Evolutionary conservation across 768 basidiomycete species (phyloP).

Genomic region (Stropharia rugosoannulata): DNA sequence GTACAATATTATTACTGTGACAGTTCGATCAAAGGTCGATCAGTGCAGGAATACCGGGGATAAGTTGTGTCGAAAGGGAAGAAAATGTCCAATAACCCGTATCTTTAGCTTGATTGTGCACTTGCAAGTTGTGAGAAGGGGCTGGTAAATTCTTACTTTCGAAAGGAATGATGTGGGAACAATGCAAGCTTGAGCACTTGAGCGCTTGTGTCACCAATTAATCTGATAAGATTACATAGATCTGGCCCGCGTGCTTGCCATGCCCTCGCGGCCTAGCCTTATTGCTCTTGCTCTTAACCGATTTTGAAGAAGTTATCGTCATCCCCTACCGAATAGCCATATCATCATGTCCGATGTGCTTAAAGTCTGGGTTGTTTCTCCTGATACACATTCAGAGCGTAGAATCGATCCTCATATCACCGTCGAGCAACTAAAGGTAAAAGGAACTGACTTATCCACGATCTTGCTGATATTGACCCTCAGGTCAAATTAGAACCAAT

Average conservation of each 20-base stretch:
- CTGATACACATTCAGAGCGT: conserved; percentile 89
- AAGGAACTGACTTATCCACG: conserved; percentile 5
- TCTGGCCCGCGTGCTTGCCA: background rate
- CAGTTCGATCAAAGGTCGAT: too few relatives aligned
- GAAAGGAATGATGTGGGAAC: too few relatives aligned
- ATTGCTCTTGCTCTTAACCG: background rate
- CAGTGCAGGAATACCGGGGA: too few relatives aligned
- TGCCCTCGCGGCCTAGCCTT: too few relatives aligned
- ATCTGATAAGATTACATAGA: background rate
- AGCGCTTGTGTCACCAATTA: too few relatives aligned
- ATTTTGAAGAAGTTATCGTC: background rate
- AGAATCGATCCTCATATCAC: conserved; percentile 75
- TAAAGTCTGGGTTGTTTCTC: conserved; percentile 78
- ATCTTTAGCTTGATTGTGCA: too few relatives aligned
- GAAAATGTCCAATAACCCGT: too few relatives aligned
- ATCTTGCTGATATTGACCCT: conserved; percentile 11
- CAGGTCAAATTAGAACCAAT: conserved; percentile 84
- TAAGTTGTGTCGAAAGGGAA: too few relatives aligned
- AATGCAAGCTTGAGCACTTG: too few relatives aligned
- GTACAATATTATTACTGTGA: background rate
- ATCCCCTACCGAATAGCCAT: background rate
- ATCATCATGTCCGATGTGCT: conserved; percentile 36
- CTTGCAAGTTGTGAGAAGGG: too few relatives aligned
- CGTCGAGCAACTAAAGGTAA: conserved; percentile 81
- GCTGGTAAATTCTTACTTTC: too few relatives aligned